A percentile compares a stretch with the other conserved stretches of the same genome.
Conservation (phyloP, 2,329 filamentous ascomycete species). For the Dactylellina cionopaga region DNA sequence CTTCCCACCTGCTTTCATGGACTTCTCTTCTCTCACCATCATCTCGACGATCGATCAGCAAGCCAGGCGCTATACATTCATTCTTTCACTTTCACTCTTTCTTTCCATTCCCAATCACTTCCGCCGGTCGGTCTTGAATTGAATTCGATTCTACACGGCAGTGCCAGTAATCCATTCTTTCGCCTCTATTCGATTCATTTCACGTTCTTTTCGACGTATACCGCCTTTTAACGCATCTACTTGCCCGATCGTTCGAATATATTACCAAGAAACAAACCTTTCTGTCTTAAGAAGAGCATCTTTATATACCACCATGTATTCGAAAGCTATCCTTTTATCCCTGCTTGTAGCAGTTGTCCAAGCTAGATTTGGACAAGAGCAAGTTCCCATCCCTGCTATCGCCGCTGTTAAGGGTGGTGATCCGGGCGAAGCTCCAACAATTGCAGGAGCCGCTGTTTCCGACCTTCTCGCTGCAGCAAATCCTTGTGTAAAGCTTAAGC, state of each 20-base stretch:
- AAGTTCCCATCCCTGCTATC: conserved; percentile 68
- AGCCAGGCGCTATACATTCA: conserved; percentile 52
- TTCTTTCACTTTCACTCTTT: conserved; percentile 26
- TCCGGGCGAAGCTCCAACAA: conserved; percentile 71
- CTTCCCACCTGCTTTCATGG: conserved; percentile 11
- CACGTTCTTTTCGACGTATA: conserved; percentile 50
- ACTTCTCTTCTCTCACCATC: conserved; percentile 39
- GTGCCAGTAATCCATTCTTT: conserved; percentile 47
- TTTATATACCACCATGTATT: conserved; percentile 60
- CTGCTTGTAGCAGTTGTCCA: conserved; percentile 64
- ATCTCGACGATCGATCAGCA: conserved; percentile 52
- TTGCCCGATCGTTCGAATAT: conserved; percentile 48
- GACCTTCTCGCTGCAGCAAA: conserved; percentile 73
- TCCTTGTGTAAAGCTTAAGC: conserved; percentile 73
- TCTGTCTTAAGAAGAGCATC: conserved; percentile 19
- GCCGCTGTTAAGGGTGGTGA: conserved; percentile 67
- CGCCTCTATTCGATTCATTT: conserved; percentile 40
- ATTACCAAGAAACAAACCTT: conserved; percentile 24
- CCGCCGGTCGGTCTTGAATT: conserved; percentile 51
- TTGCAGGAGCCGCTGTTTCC: conserved; percentile 71
- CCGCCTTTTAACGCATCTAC: conserved; percentile 28
- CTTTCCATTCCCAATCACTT: conserved; percentile 35
- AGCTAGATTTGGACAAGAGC: conserved; percentile 73
- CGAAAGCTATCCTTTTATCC: conserved; percentile 61
- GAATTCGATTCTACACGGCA: conserved; percentile 50